Evolutionary conservation across 2,329 filamentous ascomycete species (phyloP).

Genomic region (Pseudogymnoascus sp.): DNA sequence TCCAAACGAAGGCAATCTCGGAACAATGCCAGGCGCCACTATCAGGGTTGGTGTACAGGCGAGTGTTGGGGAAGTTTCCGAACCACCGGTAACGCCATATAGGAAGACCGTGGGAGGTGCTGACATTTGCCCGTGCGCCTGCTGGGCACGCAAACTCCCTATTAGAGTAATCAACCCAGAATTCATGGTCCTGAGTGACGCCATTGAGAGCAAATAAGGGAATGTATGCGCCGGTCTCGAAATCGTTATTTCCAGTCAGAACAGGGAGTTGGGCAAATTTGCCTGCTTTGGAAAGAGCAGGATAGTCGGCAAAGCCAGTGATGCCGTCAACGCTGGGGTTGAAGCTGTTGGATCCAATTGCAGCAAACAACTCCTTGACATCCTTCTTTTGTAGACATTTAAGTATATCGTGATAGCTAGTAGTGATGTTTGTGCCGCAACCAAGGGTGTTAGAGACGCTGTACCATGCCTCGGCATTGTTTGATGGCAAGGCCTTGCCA

Average conservation of each 20-base stretch:
- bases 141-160: conserved; percentile 23
- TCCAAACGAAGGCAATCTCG: conserved; percentile 31
- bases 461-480: conserved; percentile 21
- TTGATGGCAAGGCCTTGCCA: conserved; percentile 16
- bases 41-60: conserved; percentile 22
- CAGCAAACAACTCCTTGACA: conserved; percentile 16
- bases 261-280: conserved; percentile 22
- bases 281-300: conserved; percentile 16
- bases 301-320: conserved; percentile 26
- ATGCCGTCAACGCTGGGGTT: conserved; percentile 17
- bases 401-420: conserved; percentile 18
- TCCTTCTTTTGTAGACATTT: conserved; percentile 24
- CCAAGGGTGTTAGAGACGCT: conserved; percentile 21
- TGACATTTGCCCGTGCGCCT: conserved; percentile 24
- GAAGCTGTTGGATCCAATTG: conserved; percentile 20
- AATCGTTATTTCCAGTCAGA: conserved; percentile 29
- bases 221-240: conserved; percentile 25
- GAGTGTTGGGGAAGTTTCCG: conserved; percentile 31
- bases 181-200: conserved; percentile 12
- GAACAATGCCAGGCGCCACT: conserved; percentile 31
- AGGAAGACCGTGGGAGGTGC: conserved; percentile 23
- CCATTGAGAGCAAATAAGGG: conserved; percentile 5
- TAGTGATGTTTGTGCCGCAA: conserved; percentile 23
- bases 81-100: conserved; percentile 35
- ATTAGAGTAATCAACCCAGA: conserved; percentile 8